Evolutionary conservation across 305 asterid genomes (phyloP), one percentile per base, ranked within the genome.

Genomic region (Fraxinus latifolia): DNA sequence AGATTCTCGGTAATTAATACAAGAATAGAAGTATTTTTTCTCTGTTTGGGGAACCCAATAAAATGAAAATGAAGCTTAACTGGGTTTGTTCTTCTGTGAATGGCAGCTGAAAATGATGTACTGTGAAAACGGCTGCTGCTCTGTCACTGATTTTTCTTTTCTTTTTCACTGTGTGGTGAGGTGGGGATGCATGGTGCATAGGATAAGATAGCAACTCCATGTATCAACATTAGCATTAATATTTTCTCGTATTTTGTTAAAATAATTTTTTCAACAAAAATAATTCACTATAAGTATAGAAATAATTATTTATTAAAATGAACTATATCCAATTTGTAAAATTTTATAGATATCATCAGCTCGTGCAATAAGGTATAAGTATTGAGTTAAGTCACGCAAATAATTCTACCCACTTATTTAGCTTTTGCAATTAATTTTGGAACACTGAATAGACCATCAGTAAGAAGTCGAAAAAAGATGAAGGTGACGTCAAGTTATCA

Each of bases 121-220:
- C 68, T 75, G 85, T 90, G 97, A 93, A 90, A 92, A 87, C 93
- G 94, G 95, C 94, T 77, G 86, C 82, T 87, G 86, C 81, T 88
- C 93, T 86, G 88, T 87, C 17, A 25, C 36, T 25, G 34, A 1
- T 62, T 23, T 60, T 58, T 19, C 70, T 58, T 4, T 58, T 55
- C 27, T n/a, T 62, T 81, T 82, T 83, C 85, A 89, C 90, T 83
- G 75, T 79, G 12, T 47, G 77, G 53, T 21, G 88, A 36, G 67
- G 75, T 31, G 62, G 73, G 29, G 25, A 55, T 4, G 50, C 3
- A 8, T 9, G 14, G 15, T 39, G 12, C 47, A 37, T 37, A 37
- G 14, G 47, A 37, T 37, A 37, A 37, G 47, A 37, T 37, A 2
- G 50, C 50, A 39, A 39, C 50, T 2, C 11, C 14, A 39, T 39